Base-by-base conservation (phyloP, 2,329 filamentous ascomycete genomes). In the Dothistroma pini region DNA sequence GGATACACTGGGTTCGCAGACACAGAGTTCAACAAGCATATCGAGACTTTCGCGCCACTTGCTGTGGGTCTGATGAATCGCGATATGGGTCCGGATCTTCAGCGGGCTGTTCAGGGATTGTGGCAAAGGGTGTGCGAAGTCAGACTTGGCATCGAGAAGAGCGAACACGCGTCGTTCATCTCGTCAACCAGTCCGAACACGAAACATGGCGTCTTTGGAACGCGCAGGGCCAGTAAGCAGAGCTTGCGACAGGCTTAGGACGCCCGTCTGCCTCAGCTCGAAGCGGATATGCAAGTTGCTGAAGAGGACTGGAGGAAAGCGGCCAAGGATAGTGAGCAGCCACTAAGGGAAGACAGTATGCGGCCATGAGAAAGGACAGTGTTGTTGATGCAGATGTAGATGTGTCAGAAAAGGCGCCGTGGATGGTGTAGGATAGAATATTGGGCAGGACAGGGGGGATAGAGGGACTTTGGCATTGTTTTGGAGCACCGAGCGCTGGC, bases 1-100 rank as follows among this genome's bases (percentile, higher is more conserved):
- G 95, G 95, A 1, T 97, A 93, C 74, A 87, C 88, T 0, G 88
- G 86, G 7, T 97, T 97, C 78, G 90, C 91, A 0, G 82, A 85
- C 19, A 83, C 87, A 25, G 90, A 90, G 49, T 99, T 99, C 70
- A 84, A 85, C 57, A 86, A 87, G 60, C 88, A 97, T 69, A 84
- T 96, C 8, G 81, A 85, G 51, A 86, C 86, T 3, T 97, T 99
- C 75, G 96, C 96, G 71, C 91, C 93, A 2, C 80, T 97, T 16
- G 85, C 87, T 4, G 86, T 97, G 0, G 92, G 96, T 57, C 79
- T 99, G 16, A 80, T 99, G 58, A 85, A 84, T 64, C 90, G 91
- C 63, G 93, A 97, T 66, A 83, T 97, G 68, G 90, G 87, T 11
- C 74, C 83, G 1, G 95, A 99, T 66, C 81, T 97, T 34, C 86